Base-by-base conservation (phyloP, 2,329 filamentous ascomycete species). In the Pseudocercospora cruenta region DNA sequence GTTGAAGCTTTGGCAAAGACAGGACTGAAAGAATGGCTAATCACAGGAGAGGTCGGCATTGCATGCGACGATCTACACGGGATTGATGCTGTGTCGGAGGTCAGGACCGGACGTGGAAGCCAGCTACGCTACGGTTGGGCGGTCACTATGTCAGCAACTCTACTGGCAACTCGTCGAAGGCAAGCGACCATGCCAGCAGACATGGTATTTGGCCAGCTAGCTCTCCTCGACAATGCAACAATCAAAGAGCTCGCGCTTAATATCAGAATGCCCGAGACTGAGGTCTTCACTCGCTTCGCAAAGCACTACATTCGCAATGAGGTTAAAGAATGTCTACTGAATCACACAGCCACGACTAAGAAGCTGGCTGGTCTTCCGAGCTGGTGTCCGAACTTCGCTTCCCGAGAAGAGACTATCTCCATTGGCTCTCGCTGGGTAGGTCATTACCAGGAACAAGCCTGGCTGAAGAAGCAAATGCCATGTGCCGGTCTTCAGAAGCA, bases 261-360 rank as follows among this genome's bases (percentile, higher is more conserved):
- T 26, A 33, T 24, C 19, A 36, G 9, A 1, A 59, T 59, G 57
- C 36, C 57, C 9, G 57, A 24, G 10, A 21, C 36, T 2, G 57
- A 59, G 12, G 31, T 45, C 33, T 59, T 59, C 9, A 45, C 24
- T n/a, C 19, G 36, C 57, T 59, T 59, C 22, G 36, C 31, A 45
- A 59, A 59, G 10, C 57, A 59, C 36, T 59, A 59, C 57, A 47
- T 59, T 19, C 57, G 57, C 31, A 43, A 59, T 22, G 57, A 59
- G 16, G 57, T 59, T 2, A 59, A 59, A 43, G 57, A 59, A 36
- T 59, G 57, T 9, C 57, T 59, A 16, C 57, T 59, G n/a, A 59
- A 59, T 24, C 57, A 59, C n/a, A 45, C 36, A 9, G 36, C 57
- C n/a, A 59, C 57, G 22, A 5, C 22, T 10, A 36, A 59, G 19